These are phyloP conservation scores for Colletotrichum noveboracense DNA, from an alignment of 2,329 filamentous ascomycete genomes.

Conservation along the genomic window DNA sequence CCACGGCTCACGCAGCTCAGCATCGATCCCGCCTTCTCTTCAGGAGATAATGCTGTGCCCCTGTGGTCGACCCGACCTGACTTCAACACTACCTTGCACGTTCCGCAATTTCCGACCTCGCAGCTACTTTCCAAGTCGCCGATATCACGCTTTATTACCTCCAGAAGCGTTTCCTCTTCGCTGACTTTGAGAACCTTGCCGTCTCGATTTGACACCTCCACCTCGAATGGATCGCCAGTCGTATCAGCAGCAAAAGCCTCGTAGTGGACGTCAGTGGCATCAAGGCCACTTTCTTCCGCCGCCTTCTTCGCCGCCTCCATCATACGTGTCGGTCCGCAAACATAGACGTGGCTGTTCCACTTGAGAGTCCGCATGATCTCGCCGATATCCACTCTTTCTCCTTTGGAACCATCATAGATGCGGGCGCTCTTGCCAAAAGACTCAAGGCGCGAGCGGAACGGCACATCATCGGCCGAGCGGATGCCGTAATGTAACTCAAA, in stretches of 20 bases:
- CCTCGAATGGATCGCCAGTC: constrained; percentile 65
- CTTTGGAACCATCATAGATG: constrained; percentile 58
- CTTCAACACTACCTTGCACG: constrained; percentile 50
- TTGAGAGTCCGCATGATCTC: constrained; percentile 48
- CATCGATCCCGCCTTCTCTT: constrained; percentile 50
- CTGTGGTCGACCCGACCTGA: constrained; percentile 52
- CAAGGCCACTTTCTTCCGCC: constrained; percentile 46
- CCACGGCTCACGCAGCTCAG: constrained; percentile 59
- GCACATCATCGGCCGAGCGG: constrained; percentile 53
- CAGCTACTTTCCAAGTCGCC: constrained; percentile 53
- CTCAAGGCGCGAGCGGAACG: constrained; percentile 56
- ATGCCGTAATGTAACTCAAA: constrained; percentile 65
- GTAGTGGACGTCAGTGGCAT: constrained; percentile 60
- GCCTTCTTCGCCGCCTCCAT: constrained; percentile 55
- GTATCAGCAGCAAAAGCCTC: constrained; percentile 62
- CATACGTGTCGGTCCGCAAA: constrained; percentile 64
- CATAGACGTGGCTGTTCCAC: constrained; percentile 64
- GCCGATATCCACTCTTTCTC: constrained; percentile 57
- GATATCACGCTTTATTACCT: constrained; percentile 49
- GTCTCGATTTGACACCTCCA: constrained; percentile 48
- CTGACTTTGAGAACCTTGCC: constrained; percentile 49
- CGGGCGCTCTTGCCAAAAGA: constrained; percentile 45
- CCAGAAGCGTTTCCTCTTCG: constrained; percentile 54
- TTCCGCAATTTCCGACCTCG: constrained; percentile 60
- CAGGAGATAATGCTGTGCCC: constrained; percentile 50